Percentiles rank a stretch among this genome's conserved stretches.
Conservation (phyloP, 2,329 filamentous ascomycete genomes). For the Graphilbum ipis-grandicollis region DNA sequence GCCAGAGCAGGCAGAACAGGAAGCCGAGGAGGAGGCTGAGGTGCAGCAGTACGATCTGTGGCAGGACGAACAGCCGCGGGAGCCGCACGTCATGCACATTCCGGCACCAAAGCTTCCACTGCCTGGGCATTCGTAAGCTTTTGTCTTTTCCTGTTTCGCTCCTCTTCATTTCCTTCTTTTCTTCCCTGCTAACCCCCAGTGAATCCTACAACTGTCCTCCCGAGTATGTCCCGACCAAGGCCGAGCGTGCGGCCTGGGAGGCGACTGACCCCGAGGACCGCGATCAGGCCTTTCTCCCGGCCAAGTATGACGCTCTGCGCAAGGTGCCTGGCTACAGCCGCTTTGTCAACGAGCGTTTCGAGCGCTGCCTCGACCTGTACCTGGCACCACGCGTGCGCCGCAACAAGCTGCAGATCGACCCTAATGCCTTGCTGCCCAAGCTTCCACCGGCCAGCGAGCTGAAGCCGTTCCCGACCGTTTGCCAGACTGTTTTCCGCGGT, state of each 20-base stretch:
- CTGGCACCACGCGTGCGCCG: constrained; percentile 81
- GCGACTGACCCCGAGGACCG: constrained; percentile 76
- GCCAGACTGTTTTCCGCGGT: constrained; percentile 71
- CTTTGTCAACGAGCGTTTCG: constrained; percentile 91
- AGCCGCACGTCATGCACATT: constrained; percentile 84
- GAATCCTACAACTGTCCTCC: constrained; percentile 91
- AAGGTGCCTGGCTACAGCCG: constrained; percentile 82
- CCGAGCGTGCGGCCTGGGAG: constrained; percentile 75
- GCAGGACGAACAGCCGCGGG: constrained; percentile 74
- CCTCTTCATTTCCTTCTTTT: neutral
- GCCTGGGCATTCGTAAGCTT: constrained; percentile 51
- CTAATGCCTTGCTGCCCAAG: constrained; percentile 79
- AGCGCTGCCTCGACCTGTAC: constrained; percentile 88
- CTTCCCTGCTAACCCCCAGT: constrained; percentile 1
- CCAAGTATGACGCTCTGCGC: constrained; percentile 65
- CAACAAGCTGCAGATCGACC: constrained; percentile 93
- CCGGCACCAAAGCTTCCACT: constrained; percentile 86
- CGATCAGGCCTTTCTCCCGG: constrained; percentile 74
- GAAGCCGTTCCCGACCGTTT: constrained; percentile 84
- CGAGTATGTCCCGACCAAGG: constrained; percentile 78
- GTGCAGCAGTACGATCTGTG: constrained; percentile 75
- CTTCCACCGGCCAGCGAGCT: constrained; percentile 85
- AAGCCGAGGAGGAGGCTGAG: constrained; percentile 50
- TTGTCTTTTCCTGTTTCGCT: neutral
- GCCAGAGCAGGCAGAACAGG: constrained; percentile 45